Percentiles rank a stretch among this genome's conserved stretches.
Evolutionary conservation across 2,329 filamentous ascomycete species (phyloP).

Genomic region (Alternaria brassicae): DNA sequence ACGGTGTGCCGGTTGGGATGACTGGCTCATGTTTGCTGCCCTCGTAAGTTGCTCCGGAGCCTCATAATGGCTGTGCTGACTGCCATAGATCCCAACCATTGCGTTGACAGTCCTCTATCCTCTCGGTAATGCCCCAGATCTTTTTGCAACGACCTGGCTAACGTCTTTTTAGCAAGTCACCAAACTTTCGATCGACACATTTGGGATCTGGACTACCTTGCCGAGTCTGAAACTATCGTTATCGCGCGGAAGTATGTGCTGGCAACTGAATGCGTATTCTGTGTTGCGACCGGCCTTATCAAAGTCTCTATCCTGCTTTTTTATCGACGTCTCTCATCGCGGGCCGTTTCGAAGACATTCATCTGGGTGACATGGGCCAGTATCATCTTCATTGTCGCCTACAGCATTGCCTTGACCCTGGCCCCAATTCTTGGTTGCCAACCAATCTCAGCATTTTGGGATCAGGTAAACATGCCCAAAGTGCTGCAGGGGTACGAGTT

Average conservation of each 20-base stretch:
- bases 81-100: slow-evolving; percentile 24
- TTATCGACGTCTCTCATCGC: slow-evolving; percentile 39
- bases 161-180: slow-evolving; percentile 20
- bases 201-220: slow-evolving; percentile 33
- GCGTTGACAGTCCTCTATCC: slow-evolving; percentile 31
- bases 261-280: slow-evolving; percentile 37
- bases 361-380: slow-evolving; percentile 35
- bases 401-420: slow-evolving; percentile 36
- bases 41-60: slow-evolving; percentile 22
- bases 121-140: slow-evolving; percentile 17
- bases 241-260: slow-evolving; percentile 38
- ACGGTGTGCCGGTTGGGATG: slow-evolving; percentile 35
- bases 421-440: slow-evolving; percentile 40
- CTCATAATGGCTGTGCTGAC: slow-evolving; percentile 12
- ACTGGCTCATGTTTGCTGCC: slow-evolving; percentile 40
- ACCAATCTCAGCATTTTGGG: slow-evolving; percentile 43
- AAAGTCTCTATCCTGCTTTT: slow-evolving; percentile 47
- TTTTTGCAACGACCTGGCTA: slow-evolving; percentile 2
- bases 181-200: slow-evolving; percentile 36
- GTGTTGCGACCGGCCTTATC: slow-evolving; percentile 36
- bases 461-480: slow-evolving; percentile 32
- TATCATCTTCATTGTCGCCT: slow-evolving; percentile 37
- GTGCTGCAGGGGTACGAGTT: slow-evolving; percentile 33
- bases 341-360: slow-evolving; percentile 35
- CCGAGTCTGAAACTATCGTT: slow-evolving; percentile 18